Evolutionary conservation across 257 asterid species (phyloP).

Genomic region (Plantago elongata): DNA sequence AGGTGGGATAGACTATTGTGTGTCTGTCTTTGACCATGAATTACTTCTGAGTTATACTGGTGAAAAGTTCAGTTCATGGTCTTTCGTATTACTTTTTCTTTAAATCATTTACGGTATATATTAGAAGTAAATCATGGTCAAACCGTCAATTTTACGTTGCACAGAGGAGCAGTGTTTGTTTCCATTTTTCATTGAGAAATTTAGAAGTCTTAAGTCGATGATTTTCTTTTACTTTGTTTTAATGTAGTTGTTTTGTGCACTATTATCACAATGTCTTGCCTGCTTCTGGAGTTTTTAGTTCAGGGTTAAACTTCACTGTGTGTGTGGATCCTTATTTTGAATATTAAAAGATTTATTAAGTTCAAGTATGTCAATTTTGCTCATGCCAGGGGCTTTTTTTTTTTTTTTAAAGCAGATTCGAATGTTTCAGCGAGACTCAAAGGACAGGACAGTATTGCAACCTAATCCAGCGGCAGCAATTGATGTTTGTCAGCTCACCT

Average conservation of each 20-base stretch:
- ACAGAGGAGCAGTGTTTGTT: background rate
- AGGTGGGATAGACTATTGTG: too few relatives aligned
- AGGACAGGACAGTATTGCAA: constrained; percentile 88
- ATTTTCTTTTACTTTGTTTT: background rate
- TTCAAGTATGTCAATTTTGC: background rate
- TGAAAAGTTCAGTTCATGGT: too few relatives aligned
- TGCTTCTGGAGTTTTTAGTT: constrained; percentile 5
- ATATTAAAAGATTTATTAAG: too few relatives aligned
- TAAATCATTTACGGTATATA: too few relatives aligned
- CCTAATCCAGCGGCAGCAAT: constrained; percentile 96
- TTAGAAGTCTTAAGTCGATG: background rate
- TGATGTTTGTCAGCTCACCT: constrained; percentile 58
- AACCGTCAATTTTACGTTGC: too few relatives aligned
- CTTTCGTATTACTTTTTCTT: too few relatives aligned
- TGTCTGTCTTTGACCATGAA: too few relatives aligned
- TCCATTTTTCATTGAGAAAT: background rate
- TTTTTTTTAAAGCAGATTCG: constrained; percentile 54
- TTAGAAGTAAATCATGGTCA: too few relatives aligned
- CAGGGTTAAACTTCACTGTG: background rate
- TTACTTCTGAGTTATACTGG: too few relatives aligned
- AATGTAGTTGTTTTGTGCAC: constrained; percentile 2
- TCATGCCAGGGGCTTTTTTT: constrained; percentile 6
- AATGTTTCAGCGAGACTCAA: constrained; percentile 92
- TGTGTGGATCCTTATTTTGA: too few relatives aligned
- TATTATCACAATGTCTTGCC: constrained; percentile 3